Conservation (phyloP, 164 flowering plant species). For the Tinospora cordifolia region DNA sequence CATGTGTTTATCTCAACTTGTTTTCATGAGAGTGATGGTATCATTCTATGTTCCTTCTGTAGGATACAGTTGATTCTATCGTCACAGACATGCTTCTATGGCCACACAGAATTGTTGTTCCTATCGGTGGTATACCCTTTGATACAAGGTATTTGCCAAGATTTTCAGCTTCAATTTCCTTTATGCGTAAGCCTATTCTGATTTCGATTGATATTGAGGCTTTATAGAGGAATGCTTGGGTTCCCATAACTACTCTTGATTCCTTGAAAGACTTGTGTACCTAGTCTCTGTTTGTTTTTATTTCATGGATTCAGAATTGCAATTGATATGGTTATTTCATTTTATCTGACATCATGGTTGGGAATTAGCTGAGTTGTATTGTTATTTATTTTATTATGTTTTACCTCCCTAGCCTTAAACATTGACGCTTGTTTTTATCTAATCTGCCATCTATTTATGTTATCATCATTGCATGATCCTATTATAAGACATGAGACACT, state of each 20-base stretch:
- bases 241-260: too few relatives aligned
- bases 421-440: neutral
- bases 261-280: too few relatives aligned
- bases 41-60: constrained; percentile 6
- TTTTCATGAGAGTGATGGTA: neutral
- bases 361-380: too few relatives aligned
- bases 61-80: constrained; percentile 92
- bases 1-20: neutral
- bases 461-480: neutral
- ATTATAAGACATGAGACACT: neutral
- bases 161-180: neutral
- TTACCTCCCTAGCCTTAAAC: neutral
- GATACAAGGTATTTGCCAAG: constrained; percentile 65
- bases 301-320: too few relatives aligned
- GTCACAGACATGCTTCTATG: constrained; percentile 92
- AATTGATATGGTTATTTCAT: too few relatives aligned
- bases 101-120: constrained; percentile 99
- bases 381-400: too few relatives aligned
- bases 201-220: too few relatives aligned
- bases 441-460: neutral
- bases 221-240: too few relatives aligned
- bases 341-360: too few relatives aligned
- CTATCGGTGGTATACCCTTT: constrained; percentile 83
- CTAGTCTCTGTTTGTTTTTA: neutral
- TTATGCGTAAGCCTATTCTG: neutral